Conservation (phyloP, 768 basidiomycete genomes). For the Russula sp. region DNA sequence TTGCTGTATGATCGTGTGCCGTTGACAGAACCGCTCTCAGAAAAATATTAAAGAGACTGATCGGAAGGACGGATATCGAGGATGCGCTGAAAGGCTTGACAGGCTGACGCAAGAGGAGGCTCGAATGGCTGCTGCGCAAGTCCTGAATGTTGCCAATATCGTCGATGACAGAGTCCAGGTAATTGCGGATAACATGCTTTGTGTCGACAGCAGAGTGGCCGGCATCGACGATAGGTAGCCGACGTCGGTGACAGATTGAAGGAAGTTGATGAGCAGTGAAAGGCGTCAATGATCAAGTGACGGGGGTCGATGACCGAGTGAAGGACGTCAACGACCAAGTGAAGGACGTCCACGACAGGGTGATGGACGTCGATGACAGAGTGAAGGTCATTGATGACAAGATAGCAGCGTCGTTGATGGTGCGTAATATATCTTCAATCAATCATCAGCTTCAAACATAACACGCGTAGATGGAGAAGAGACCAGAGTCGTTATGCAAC, state of each 20-base stretch:
- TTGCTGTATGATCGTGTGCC: too few relatives aligned
- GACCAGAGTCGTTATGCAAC: background rate
- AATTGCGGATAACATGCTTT: background rate
- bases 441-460: background rate
- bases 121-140: background rate
- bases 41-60: background rate
- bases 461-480: background rate
- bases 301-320: too few relatives aligned
- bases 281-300: too few relatives aligned
- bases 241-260: background rate
- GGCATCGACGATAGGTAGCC: background rate
- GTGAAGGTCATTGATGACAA: background rate
- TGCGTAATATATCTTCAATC: background rate
- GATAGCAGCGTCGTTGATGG: background rate
- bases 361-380: background rate
- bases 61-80: background rate
- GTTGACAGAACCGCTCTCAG: background rate
- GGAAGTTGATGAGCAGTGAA: too few relatives aligned
- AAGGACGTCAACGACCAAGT: too few relatives aligned
- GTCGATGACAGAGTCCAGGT: background rate
- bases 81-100: constrained; percentile 1
- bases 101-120: constrained; percentile 7
- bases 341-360: background rate
- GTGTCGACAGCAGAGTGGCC: background rate
- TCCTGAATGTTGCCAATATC: background rate